phyloP scores from a whole-genome alignment of 768 basidiomycete genomes.

The Tulasnella sp. region DNA sequence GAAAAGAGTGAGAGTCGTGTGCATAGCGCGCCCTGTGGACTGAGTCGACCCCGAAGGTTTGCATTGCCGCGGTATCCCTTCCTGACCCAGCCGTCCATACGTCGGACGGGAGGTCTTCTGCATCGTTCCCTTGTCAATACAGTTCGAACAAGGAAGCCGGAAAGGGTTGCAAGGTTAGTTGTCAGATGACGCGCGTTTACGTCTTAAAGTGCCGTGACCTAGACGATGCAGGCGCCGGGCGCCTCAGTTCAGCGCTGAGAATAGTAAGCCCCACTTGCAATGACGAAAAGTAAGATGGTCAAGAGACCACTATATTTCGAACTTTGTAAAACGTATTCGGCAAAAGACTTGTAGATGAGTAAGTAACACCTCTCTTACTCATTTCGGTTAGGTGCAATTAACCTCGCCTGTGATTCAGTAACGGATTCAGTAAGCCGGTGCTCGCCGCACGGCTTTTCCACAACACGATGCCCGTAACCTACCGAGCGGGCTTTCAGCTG shows the following conservation, averaged over 20 bases:
- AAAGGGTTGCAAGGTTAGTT: not conserved
- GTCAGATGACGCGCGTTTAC: not conserved
- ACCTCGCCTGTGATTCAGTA: not conserved
- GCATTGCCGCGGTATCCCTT: not conserved
- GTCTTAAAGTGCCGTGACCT: not conserved
- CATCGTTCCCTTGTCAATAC: not conserved
- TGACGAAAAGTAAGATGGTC: not conserved
- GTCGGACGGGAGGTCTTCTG: not conserved
- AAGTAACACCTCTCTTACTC: not conserved
- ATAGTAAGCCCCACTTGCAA: not conserved
- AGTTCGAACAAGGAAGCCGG: not conserved
- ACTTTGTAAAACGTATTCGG: not conserved
- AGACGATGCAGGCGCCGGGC: not conserved
- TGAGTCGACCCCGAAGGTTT: conserved; percentile 1
- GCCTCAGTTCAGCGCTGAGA: not conserved
- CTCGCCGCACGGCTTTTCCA: not conserved
- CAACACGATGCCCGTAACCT: not conserved
- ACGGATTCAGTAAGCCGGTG: not conserved
- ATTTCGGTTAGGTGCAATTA: not conserved
- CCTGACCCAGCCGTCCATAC: not conserved
- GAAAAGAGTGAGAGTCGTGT: not conserved
- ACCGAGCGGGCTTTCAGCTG: conserved; percentile 1
- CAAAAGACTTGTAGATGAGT: not conserved
- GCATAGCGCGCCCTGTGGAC: not conserved
- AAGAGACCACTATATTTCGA: not conserved